These are phyloP conservation scores for Takashimella koratensis DNA, from an alignment of 1,284 basidiomycete genomes.

Conservation along the genomic window DNA sequence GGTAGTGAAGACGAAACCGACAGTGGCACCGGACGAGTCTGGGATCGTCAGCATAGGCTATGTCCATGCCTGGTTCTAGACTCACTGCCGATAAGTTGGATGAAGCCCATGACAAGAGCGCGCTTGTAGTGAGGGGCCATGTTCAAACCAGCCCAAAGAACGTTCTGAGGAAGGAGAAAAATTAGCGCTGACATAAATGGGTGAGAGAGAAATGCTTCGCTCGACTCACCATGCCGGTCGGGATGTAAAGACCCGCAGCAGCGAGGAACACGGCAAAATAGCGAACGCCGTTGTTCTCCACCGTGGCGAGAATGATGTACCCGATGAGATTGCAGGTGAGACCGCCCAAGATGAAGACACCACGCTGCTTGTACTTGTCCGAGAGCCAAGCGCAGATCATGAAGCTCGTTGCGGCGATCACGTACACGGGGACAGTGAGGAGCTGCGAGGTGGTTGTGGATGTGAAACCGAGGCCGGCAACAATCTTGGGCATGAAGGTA, in stretches of 20 bases:
- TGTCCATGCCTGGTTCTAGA: no score
- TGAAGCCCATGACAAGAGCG: no score
- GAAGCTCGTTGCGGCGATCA: constrained; percentile 37
- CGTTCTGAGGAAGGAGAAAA: no score
- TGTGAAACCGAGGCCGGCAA: constrained; percentile 54
- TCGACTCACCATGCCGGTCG: no score
- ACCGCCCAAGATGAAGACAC: constrained; percentile 40
- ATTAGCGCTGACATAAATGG: no score
- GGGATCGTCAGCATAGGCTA: no score
- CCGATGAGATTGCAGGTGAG: constrained; percentile 32
- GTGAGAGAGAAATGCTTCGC: no score
- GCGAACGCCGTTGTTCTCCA: constrained; percentile 47
- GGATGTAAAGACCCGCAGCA: constrained; percentile 57
- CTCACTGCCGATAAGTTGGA: no score
- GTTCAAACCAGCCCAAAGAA: no score
- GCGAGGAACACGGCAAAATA: constrained; percentile 58
- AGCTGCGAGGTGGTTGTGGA: constrained; percentile 72
- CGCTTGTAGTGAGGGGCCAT: no score
- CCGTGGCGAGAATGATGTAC: constrained; percentile 33
- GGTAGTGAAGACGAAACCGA: no score
- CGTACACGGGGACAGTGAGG: constrained; percentile 36
- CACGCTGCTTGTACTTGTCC: constrained; percentile 39
- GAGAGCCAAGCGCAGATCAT: constrained; percentile 40
- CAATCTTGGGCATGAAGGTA: constrained; percentile 52
- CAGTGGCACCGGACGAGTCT: no score